Percentiles rank a stretch among this genome's conserved stretches.
These are phyloP conservation scores for Pneumocystis wakefieldiae DNA, from an alignment of 1,139 yeast genomes.

Conservation along the genomic window DNA sequence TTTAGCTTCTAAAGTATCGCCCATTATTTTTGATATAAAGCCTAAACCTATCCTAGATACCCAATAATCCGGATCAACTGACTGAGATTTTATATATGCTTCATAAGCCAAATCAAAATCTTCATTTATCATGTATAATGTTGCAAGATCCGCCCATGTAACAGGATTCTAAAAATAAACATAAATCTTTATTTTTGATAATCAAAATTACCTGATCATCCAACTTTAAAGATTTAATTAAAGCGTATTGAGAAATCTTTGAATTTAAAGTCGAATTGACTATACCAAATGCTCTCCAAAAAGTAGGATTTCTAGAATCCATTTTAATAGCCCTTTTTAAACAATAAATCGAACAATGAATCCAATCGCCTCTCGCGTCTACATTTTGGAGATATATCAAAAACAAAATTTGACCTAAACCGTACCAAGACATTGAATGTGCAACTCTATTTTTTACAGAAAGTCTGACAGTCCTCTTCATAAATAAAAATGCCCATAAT, in stretches of 20 bases:
- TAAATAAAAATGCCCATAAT: conserved; percentile 14
- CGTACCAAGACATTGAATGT: conserved; percentile 46
- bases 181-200: background rate
- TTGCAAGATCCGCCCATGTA: conserved; percentile 73
- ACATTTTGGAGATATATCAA: conserved; percentile 27
- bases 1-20: conserved; percentile 38
- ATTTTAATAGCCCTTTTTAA: conserved; percentile 54
- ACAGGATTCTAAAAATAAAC: conserved; percentile 31
- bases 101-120: conserved; percentile 62
- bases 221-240: conserved; percentile 49
- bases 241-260: conserved; percentile 78
- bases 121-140: conserved; percentile 51
- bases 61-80: conserved; percentile 63
- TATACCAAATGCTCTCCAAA: conserved; percentile 76
- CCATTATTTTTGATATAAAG: conserved; percentile 44
- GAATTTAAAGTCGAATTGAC: conserved; percentile 48
- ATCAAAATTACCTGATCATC: background rate
- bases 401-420: conserved; percentile 53
- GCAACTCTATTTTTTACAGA: conserved; percentile 21
- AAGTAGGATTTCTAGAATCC: conserved; percentile 53
- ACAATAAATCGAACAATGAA: conserved; percentile 39
- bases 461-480: conserved; percentile 22
- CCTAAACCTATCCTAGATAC: conserved; percentile 88
- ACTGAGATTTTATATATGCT: conserved; percentile 60
- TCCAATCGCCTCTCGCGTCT: conserved; percentile 19